Conservation (phyloP, 805 yeast genomes). For the Saccharomyces jurei region DNA sequence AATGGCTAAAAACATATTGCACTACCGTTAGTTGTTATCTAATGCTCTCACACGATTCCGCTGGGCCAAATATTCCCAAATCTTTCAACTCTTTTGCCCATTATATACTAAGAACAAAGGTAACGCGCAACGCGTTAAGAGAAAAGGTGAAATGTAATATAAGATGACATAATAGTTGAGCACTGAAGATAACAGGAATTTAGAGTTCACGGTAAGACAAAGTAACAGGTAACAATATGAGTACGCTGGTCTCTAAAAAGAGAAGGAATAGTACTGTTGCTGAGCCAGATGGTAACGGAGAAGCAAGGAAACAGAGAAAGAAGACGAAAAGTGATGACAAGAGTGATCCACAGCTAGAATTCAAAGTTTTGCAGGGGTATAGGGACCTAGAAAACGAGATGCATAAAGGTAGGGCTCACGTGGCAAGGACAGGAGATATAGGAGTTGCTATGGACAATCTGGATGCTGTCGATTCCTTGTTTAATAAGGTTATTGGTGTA, state of each 20-base stretch:
- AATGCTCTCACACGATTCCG: neutral
- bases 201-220: neutral
- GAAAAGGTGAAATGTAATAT: neutral
- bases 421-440: constrained; percentile 53
- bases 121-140: neutral
- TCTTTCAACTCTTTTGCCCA: neutral
- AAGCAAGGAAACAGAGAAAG: neutral
- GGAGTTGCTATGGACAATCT: constrained; percentile 39
- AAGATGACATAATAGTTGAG: neutral
- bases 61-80: neutral
- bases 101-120: neutral
- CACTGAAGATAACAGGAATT: neutral
- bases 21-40: neutral
- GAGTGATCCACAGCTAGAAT: constrained; percentile 13
- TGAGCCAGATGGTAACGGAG: constrained; percentile 1
- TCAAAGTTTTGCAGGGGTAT: constrained; percentile 27
- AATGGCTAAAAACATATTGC: neutral
- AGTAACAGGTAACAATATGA: neutral
- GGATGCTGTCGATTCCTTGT: constrained; percentile 39
- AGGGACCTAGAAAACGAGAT: constrained; percentile 26
- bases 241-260: neutral
- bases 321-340: neutral
- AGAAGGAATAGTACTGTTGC: neutral
- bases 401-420: constrained; percentile 38
- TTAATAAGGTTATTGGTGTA: constrained; percentile 34